Evolutionary conservation across 2,329 filamentous ascomycete genomes (phyloP), one percentile per base, ranked within the genome.

Genomic region (Dendrostoma leiphaemia): DNA sequence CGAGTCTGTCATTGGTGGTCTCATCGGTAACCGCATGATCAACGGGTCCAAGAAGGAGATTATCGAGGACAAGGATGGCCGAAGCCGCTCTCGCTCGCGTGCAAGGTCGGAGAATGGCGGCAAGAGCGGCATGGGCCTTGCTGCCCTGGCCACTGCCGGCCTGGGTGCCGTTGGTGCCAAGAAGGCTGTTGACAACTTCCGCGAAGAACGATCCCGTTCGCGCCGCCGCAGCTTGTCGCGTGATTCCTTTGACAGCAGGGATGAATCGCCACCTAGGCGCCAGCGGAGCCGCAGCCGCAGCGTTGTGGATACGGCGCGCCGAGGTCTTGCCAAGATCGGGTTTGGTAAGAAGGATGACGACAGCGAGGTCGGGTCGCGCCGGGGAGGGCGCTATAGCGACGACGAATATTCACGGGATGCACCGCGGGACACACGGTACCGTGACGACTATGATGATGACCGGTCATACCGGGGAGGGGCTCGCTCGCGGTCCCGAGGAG

Each of bases 1-100:
- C 37, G 90, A 96, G 69, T 90, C 92, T 34, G 91, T 95, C 52
- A 82, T 97, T 56, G 92, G 91, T 65, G 93, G 93, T 70, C 81
- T 97, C 43, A 84, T 93, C 29, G 89, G 90, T 41, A 96, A 91
- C 71, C 88, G 90, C 51, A 75, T 96, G 58, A 83, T 96, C 68
- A 92, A 96, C 65, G 92, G 92, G 19, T 84, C 88, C 45, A 81
- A 78, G 73, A 83, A 77, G 69, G 83, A 81, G 65, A 88, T 84
- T 67, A 85, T 78, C 65, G 83, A 78, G 74, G 85, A 81, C 69
- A 74, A 71, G 57, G 70, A 69, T 0, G 82, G 83, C 15, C 80
- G 86, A 44, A 90, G 88, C 17, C 80, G 86, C 40, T 90, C 88
- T 60, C 84, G 85, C 43, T 90, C 88, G 26, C 81, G 86, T 47